Evolutionary conservation across 2,329 filamentous ascomycete genomes (phyloP).

Genomic region (Aureobasidium sp.): DNA sequence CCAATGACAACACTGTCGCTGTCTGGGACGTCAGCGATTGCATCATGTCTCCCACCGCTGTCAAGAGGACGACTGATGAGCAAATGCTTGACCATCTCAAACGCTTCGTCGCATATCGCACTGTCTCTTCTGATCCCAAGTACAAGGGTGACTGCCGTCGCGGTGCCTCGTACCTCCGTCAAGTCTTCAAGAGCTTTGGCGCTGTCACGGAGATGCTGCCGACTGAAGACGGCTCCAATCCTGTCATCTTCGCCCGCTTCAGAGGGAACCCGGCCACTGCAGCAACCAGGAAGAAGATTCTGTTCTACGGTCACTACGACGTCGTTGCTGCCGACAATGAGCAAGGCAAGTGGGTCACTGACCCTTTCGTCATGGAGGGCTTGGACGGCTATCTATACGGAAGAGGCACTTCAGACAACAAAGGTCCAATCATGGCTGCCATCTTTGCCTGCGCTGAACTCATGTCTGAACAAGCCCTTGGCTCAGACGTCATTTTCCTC

Average conservation of each 20-base stretch:
- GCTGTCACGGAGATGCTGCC: slow-evolving; percentile 87
- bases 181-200: slow-evolving; percentile 85
- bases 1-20: slow-evolving; percentile 82
- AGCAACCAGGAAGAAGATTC: slow-evolving; percentile 68
- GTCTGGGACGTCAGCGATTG: slow-evolving; percentile 73
- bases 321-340: slow-evolving; percentile 85
- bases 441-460: slow-evolving; percentile 90
- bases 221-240: slow-evolving; percentile 71
- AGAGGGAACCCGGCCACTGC: slow-evolving; percentile 62
- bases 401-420: slow-evolving; percentile 95
- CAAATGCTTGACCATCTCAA: slow-evolving; percentile 59
- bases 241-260: slow-evolving; percentile 89
- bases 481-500: slow-evolving; percentile 84
- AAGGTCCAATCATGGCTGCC: slow-evolving; percentile 89
- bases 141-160: slow-evolving; percentile 88
- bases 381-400: slow-evolving; percentile 91
- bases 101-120: slow-evolving; percentile 87
- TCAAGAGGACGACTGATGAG: slow-evolving; percentile 53
- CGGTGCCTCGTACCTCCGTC: slow-evolving; percentile 83
- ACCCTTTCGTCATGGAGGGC: slow-evolving; percentile 85
- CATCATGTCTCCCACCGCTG: slow-evolving; percentile 37
- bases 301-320: slow-evolving; percentile 98
- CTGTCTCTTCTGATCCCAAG: slow-evolving; percentile 77
- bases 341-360: slow-evolving; percentile 73
- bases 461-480: slow-evolving; percentile 72